phyloP scores from a whole-genome alignment of 352 stramenopile genomes.

The Globisporangium yorkense region DNA sequence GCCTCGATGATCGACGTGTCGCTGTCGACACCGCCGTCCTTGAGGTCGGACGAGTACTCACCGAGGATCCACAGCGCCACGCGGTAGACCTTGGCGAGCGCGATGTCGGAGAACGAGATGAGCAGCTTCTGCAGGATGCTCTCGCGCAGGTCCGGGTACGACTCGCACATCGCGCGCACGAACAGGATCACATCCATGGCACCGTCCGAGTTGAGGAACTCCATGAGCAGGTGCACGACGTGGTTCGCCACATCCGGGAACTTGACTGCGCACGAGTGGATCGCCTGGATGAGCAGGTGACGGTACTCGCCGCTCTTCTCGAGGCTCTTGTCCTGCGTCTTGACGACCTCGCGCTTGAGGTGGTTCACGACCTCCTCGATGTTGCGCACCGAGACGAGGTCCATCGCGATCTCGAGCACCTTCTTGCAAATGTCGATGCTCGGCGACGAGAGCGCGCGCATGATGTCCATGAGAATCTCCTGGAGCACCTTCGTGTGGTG shows the following conservation, averaged over 20 bases:
- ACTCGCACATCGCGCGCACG: conserved; percentile 97
- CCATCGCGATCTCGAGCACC: conserved; percentile 97
- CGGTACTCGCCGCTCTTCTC: conserved; percentile 97
- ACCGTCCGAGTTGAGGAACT: conserved; percentile 96
- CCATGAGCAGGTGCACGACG: conserved; percentile 99
- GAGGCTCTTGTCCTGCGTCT: conserved; percentile 85
- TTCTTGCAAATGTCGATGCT: conserved; percentile 99
- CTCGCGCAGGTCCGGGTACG: conserved; percentile 91
- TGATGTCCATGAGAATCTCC: conserved; percentile 99
- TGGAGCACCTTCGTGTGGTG: conserved; percentile 96
- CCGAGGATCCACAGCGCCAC: conserved; percentile 97
- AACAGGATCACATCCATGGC: conserved; percentile 99
- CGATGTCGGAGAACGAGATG: conserved; percentile 92
- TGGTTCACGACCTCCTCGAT: conserved; percentile 96
- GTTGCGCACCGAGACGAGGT: conserved; percentile 96
- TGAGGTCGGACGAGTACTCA: conserved; percentile 82
- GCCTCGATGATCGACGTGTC: conserved; percentile 77
- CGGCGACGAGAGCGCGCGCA: conserved; percentile 94
- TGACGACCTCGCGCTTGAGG: conserved; percentile 89
- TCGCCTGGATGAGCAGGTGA: conserved; percentile 96
- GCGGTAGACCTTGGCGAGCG: conserved; percentile 93
- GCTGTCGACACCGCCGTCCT: conserved; percentile 20
- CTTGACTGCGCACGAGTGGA: conserved; percentile 96
- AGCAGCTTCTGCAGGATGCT: conserved; percentile 94
- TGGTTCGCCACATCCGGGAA: conserved; percentile 97